phyloP scores from a whole-genome alignment of 2,329 filamentous ascomycete species.

The Diaporthe sp. region DNA sequence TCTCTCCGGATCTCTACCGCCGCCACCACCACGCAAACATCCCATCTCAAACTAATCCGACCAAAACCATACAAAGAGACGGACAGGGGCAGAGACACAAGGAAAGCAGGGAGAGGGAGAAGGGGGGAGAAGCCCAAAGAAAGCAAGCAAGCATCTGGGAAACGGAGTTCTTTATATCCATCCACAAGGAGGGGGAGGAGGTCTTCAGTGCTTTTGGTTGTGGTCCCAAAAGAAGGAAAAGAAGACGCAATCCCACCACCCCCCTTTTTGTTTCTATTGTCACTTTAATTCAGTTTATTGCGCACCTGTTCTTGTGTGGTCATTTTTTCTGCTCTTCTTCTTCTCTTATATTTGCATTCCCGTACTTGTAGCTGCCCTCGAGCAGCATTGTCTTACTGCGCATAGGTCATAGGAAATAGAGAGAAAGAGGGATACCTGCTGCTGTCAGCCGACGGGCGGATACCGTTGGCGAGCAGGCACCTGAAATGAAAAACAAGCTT shows the following conservation, averaged over 20 bases:
- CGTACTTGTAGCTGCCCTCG: not conserved
- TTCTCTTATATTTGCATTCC: constrained; percentile 6
- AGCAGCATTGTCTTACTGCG: constrained; percentile 11
- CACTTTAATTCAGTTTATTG: constrained; percentile 28
- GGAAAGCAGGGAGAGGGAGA: not conserved
- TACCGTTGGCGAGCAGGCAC: constrained; percentile 17
- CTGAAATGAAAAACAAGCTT: not conserved
- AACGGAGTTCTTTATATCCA: constrained; percentile 24
- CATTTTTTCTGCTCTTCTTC: not conserved
- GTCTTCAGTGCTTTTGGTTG: not conserved
- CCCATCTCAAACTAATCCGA: not conserved
- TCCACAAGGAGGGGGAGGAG: not conserved
- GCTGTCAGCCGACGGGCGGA: not conserved
- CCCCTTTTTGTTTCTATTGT: constrained; percentile 1
- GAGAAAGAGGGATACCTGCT: not conserved
- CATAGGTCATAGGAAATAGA: constrained; percentile 13
- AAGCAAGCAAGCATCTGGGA: constrained; percentile 27
- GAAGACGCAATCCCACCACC: not conserved
- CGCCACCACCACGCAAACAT: no score
- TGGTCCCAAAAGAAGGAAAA: not conserved
- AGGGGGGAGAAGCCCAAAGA: not conserved
- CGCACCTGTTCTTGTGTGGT: not conserved
- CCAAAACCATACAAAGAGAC: not conserved
- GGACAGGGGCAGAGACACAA: no score
- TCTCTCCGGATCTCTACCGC: no score